Evolutionary conservation across 108 stramenopile species (phyloP), one percentile per base, ranked within the genome.

Genomic region (Skeletonema menzelii): DNA sequence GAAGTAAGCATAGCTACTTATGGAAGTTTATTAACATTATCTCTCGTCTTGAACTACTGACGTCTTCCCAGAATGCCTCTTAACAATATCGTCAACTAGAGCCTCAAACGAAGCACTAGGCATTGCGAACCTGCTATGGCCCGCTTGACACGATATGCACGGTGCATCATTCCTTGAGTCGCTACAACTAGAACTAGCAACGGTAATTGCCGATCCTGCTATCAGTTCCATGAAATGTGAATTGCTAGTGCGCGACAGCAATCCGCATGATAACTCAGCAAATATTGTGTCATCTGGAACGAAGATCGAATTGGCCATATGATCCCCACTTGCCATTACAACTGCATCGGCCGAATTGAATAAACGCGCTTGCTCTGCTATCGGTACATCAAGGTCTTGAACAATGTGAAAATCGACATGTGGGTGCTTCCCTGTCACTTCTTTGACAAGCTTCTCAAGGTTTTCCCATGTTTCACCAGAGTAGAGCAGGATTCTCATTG

Each of bases 251-350:
- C 3, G 24, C 17, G 72, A 73, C 32, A 27, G 55, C 12, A 28
- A 34, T 1, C 38, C 38, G 28, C 72, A 73, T 28, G 63, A 56
- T 22, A 73, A 53, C n/a, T 73, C 72, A 4, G 49, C 78, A 61
- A 79, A 79, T 4, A 63, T 57, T 19, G 78, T 79, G 2, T 71
- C 71, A 46, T 79, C 78, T 27, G 72, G 60, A n/a, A 71, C 53
- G 64, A 79, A 79, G 31, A 79, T 79, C 14, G 56, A 56, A 27
- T 79, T 79, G 8, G 78, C 70, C 71, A 79, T 72, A 12, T 79
- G 71, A 47, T 67, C 65, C n/a, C 78, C 78, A 35, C 62, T 71
- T 11, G 67, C 71, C 78, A 79, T 79, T 11, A 79, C 68, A 14
- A 73, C 53, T 12, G 78, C 78, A 46, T 79, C 78, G n/a, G 71